Evolutionary conservation across 192 early-diverging fungal genomes (phyloP).

Genomic region (Neocallimastix lanati): DNA sequence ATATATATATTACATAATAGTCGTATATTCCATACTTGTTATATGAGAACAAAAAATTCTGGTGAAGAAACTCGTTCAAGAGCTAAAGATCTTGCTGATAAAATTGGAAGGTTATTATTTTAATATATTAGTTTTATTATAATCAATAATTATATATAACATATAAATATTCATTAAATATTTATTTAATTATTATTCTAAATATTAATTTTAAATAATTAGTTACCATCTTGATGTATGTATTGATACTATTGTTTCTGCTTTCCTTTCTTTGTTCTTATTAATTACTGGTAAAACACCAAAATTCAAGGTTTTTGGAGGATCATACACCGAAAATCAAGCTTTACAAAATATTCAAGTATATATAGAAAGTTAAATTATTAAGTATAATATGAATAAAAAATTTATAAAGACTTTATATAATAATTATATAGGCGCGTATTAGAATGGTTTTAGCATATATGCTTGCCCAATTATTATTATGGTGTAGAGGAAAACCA

Average conservation of each 20-base stretch:
- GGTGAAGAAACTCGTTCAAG: conserved; percentile 61
- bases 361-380: too few relatives aligned
- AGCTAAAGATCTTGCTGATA: conserved; percentile 57
- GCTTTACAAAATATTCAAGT: conserved; percentile 93
- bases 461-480: conserved; percentile 85
- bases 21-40: conserved; percentile 81
- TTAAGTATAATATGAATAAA: too few relatives aligned
- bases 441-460: conserved; percentile 90
- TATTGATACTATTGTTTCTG: conserved; percentile 66
- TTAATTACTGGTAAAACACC: conserved; percentile 57
- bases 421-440: conserved; percentile 35
- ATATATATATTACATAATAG: conserved; percentile 7
- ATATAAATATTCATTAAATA: too few relatives aligned
- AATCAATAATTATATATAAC: too few relatives aligned
- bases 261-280: conserved; percentile 57
- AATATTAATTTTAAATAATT: too few relatives aligned
- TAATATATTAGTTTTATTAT: too few relatives aligned
- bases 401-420: background rate
- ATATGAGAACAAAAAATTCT: conserved; percentile 90
- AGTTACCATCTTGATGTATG: conserved; percentile 80
- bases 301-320: conserved; percentile 65
- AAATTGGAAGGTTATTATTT: conserved; percentile 44
- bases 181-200: background rate
- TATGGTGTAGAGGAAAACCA: conserved; percentile 55
- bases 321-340: conserved; percentile 67